These are phyloP conservation scores for Evansstolkia leycettana DNA, from an alignment of 495 filamentous ascomycete species.

Conservation along the genomic window DNA sequence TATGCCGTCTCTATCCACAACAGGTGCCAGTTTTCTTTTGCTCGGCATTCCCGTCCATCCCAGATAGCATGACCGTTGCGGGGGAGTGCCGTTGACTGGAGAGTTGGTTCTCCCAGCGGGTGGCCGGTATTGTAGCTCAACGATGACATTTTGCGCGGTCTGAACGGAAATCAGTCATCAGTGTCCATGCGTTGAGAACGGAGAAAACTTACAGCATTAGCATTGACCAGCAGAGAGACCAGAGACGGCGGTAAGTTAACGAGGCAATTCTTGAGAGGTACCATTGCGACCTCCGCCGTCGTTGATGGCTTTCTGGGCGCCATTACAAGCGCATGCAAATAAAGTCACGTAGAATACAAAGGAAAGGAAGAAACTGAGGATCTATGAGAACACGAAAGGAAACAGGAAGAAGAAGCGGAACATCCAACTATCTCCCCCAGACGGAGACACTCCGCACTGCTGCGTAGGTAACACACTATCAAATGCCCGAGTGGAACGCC, in stretches of 20 bases:
- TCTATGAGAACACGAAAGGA: not conserved
- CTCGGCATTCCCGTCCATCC: constrained; percentile 98
- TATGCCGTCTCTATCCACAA: constrained; percentile 63
- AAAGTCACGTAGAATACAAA: not conserved
- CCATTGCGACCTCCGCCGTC: constrained; percentile 64
- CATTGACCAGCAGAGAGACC: constrained; percentile 67
- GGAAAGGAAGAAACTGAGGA: constrained; percentile 3
- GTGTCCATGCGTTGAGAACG: too few relatives aligned
- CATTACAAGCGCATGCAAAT: constrained; percentile 27
- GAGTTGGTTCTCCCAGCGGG: constrained; percentile 14
- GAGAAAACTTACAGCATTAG: constrained; percentile 60
- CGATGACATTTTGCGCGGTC: constrained; percentile 89
- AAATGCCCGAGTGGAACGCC: constrained; percentile 5
- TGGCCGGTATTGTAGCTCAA: constrained; percentile 65
- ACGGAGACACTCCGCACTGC: constrained; percentile 9
- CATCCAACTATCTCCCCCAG: constrained; percentile 13
- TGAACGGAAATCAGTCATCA: constrained; percentile 16
- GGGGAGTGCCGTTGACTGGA: constrained; percentile 27
- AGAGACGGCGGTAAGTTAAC: constrained; percentile 86
- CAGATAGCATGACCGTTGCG: constrained; percentile 61
- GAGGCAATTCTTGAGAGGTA: constrained; percentile 83
- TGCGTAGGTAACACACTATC: not conserved
- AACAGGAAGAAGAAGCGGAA: constrained; percentile 10
- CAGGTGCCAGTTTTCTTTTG: constrained; percentile 62
- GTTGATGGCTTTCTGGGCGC: constrained; percentile 57